phyloP scores from a whole-genome alignment of 306 rosid species.

The Trichosanthes cucumerina region DNA sequence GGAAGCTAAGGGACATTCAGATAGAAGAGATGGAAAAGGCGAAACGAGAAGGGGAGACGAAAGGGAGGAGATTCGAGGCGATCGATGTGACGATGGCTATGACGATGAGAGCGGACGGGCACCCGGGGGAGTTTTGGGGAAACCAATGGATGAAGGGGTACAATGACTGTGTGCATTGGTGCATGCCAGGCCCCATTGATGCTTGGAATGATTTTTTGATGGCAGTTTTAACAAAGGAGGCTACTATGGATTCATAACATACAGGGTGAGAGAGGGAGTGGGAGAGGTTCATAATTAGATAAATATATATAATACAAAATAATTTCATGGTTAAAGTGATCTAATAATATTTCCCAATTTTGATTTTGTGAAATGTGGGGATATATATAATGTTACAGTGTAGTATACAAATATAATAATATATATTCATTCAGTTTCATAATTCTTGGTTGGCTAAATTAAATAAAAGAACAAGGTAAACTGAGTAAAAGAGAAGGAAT shows the following conservation, averaged over 20 bases:
- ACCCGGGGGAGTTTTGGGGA: constrained; percentile 66
- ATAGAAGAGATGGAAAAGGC: constrained; percentile 48
- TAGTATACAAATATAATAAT: too few relatives aligned
- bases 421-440: too few relatives aligned
- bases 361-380: not conserved
- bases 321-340: not conserved
- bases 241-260: constrained; percentile 11
- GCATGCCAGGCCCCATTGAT: constrained; percentile 88
- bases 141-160: constrained; percentile 77
- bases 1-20: constrained; percentile 49
- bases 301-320: not conserved
- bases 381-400: not conserved
- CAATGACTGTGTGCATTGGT: constrained; percentile 93
- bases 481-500: too few relatives aligned
- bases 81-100: constrained; percentile 66
- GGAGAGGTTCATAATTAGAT: not conserved
- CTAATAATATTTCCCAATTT: not conserved
- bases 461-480: too few relatives aligned
- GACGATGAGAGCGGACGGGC: constrained; percentile 85
- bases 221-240: constrained; percentile 28
- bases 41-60: constrained; percentile 16
- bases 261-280: not conserved
- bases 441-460: too few relatives aligned
- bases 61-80: constrained; percentile 27
- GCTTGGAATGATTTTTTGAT: constrained; percentile 62